Evolutionary conservation across 176 grass and related monocot species (phyloP).

Genomic region (Rhynchospora pubera): DNA sequence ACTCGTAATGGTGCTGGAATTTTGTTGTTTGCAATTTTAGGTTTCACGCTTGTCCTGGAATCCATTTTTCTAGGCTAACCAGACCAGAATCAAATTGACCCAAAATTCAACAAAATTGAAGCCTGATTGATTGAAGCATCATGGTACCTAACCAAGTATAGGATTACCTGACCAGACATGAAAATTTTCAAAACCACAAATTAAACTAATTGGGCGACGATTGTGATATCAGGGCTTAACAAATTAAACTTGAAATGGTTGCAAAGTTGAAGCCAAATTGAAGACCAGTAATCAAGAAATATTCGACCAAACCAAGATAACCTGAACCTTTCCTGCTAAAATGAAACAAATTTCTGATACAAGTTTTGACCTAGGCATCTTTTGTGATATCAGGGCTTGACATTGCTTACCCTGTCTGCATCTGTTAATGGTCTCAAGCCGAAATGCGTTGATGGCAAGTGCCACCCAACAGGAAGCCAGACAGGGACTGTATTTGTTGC

Average conservation of each 20-base stretch:
- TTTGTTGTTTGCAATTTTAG: neutral
- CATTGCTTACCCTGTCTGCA: conserved; percentile 48
- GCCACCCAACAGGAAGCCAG: conserved; percentile 46
- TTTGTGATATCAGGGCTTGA: conserved; percentile 32
- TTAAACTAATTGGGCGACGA: neutral
- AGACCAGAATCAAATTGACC: neutral
- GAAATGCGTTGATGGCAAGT: conserved; percentile 21
- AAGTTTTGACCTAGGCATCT: neutral
- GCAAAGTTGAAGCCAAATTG: neutral
- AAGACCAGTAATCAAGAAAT: neutral
- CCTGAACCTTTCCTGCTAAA: neutral
- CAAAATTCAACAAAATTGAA: neutral
- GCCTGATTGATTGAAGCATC: neutral
- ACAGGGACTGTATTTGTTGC: conserved; percentile 43
- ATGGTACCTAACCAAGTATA: neutral
- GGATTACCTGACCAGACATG: neutral
- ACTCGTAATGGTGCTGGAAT: neutral
- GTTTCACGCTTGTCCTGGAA: neutral
- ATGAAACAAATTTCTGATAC: neutral
- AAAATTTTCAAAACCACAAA: neutral
- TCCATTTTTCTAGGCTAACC: neutral
- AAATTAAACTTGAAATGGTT: conserved; percentile 1
- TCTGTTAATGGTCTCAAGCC: conserved; percentile 53
- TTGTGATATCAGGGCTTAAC: too few species aligned
- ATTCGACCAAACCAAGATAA: neutral